phyloP scores from a whole-genome alignment of 202 grass and related monocot species.

The Dendrocalamus latiflorus region DNA sequence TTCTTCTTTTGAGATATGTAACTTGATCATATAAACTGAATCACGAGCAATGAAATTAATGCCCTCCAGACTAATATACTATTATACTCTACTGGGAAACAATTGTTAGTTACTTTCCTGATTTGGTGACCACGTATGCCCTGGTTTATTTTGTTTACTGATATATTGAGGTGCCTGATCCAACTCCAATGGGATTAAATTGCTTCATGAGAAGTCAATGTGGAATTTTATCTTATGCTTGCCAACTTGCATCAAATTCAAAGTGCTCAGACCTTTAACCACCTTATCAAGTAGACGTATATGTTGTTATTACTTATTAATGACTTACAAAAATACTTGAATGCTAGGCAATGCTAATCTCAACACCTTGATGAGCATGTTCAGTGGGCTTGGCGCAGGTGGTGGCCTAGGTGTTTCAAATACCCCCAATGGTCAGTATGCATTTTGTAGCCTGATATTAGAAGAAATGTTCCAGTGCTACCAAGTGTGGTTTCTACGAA shows the following conservation, averaged over 20 bases:
- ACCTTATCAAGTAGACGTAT: background rate
- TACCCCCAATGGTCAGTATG: slow-evolving; percentile 38
- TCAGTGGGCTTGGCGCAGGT: slow-evolving; percentile 57
- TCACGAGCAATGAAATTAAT: background rate
- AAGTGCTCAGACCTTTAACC: background rate
- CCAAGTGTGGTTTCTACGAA: background rate
- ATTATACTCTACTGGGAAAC: background rate
- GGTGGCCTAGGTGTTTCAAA: slow-evolving; percentile 39
- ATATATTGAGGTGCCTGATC: background rate
- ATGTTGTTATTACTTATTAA: background rate
- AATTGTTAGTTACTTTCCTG: no score
- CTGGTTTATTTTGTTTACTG: background rate
- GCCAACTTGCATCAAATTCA: background rate
- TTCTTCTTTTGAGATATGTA: background rate
- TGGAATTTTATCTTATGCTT: no score
- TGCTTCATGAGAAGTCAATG: background rate
- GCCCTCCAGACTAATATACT: background rate
- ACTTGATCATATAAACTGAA: background rate
- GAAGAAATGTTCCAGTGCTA: background rate
- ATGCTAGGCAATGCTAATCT: slow-evolving; percentile 45
- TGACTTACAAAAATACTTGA: slow-evolving; percentile 5
- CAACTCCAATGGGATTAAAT: background rate
- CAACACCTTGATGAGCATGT: slow-evolving; percentile 63
- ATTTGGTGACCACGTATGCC: background rate
- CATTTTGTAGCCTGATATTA: background rate